A percentile compares a stretch with the other conserved stretches of the same genome.
Evolutionary conservation across 495 filamentous ascomycete genomes (phyloP).

Genomic region (Penicillium odoratum): DNA sequence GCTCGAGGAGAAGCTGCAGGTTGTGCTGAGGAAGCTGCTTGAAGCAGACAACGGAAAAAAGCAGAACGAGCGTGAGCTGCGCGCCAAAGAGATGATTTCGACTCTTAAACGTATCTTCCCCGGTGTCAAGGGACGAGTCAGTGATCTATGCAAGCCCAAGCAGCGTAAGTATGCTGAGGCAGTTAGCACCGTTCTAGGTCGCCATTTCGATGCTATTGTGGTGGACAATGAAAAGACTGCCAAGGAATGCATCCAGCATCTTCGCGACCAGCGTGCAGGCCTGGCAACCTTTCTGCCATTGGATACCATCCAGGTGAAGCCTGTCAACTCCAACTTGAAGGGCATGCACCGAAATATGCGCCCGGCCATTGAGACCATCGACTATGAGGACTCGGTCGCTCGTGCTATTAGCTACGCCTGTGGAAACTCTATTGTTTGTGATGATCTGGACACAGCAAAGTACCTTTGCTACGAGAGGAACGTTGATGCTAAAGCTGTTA

Average conservation of each 20-base stretch:
- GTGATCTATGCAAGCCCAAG: conserved; percentile 91
- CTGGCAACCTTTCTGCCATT: conserved; percentile 92
- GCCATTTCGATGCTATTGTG: conserved; percentile 89
- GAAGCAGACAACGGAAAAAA: conserved; percentile 81
- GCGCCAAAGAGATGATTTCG: conserved; percentile 74
- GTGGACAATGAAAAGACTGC: conserved; percentile 96
- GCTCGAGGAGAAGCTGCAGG: conserved; percentile 85
- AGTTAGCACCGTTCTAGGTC: conserved; percentile 86
- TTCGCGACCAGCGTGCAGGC: conserved; percentile 82
- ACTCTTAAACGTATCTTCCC: conserved; percentile 89
- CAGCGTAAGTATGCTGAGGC: conserved; percentile 95
- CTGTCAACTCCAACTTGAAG: conserved; percentile 85
- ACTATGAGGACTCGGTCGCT: conserved; percentile 84
- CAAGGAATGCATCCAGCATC: conserved; percentile 89
- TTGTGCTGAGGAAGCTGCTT: conserved; percentile 72
- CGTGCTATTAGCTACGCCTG: conserved; percentile 93
- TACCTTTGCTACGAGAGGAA: conserved; percentile 82
- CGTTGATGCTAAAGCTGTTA: conserved; percentile 91
- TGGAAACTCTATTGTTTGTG: conserved; percentile 93
- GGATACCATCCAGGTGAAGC: conserved; percentile 93
- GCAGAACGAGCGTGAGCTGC: conserved; percentile 76
- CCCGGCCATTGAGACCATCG: conserved; percentile 92
- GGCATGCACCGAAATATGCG: conserved; percentile 82
- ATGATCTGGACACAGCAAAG: conserved; percentile 80
- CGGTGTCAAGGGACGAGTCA: conserved; percentile 85